Evolutionary conservation across 2,329 filamentous ascomycete genomes (phyloP), one percentile per base, ranked within the genome.

Genomic region (Apiospora hydei): DNA sequence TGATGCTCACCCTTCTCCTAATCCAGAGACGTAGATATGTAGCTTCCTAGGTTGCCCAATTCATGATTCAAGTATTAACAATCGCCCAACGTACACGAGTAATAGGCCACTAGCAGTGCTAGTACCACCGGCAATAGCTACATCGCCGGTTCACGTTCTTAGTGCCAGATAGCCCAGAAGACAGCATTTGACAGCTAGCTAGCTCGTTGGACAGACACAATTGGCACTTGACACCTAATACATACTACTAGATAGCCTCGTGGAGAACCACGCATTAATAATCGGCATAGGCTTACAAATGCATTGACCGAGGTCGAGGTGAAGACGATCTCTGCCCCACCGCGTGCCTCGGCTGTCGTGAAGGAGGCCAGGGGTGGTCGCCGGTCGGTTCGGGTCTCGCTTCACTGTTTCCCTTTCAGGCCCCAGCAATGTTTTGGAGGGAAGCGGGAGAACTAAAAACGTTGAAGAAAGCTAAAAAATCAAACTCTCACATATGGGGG

Each of bases 301-400:
- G 57, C 57, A 41, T 64, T 13, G 57, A 13, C 57, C 57, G 57
- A 64, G 57, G 57, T 64, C 34, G 34, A 64, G 57, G 57, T 41
- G 57, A 41, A 14, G 57, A 61, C 53, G 53, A 61, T 57, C 53
- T 11, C n/a, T n/a, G 57, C 57, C 57, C 57, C 57, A 64, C 57
- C 34, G 38, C 13, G 57, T 64, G 57, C 57, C 57, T 64, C 57
- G 57, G 57, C 57, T 64, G 57, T 41, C 34, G 57, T 41, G 34
- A 41, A n/a, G 57, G 53, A 7, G 53, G 41, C 26, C 44, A 16
- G 18, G 44, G 44, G 44, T 18, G 44, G 44, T 46, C 44, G 51
- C 16, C 26, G 47, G 46, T n/a, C 46, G 46, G 18, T 21, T 26
- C 49, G 49, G 26, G 14, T 64, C 18, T 64, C 57, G 57, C 57